Conservation (phyloP, 345 rosid genomes). For the Murraya koenigii region DNA sequence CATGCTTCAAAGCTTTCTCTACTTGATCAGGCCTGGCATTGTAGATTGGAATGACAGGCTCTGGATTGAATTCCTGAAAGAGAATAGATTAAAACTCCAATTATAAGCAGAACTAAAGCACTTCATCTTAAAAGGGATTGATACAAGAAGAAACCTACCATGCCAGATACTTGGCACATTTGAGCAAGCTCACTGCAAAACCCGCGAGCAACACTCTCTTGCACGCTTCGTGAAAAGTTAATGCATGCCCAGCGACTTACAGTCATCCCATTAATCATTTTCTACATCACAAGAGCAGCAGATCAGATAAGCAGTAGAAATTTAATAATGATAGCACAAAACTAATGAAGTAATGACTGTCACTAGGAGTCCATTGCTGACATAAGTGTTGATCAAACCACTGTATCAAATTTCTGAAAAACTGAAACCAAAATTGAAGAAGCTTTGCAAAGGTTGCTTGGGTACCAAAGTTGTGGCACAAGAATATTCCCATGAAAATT, state of each 20-base stretch:
- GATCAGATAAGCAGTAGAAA: constrained; percentile 14
- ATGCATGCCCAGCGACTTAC: constrained; percentile 96
- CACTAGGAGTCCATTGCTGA: not conserved
- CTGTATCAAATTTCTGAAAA: not conserved
- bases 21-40: constrained; percentile 95
- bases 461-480: not conserved
- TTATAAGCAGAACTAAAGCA: not conserved
- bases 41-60: constrained; percentile 88
- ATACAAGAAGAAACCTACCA: constrained; percentile 46
- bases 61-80: constrained; percentile 81
- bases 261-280: constrained; percentile 98
- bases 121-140: not conserved
- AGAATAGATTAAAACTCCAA: not conserved
- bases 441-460: not conserved
- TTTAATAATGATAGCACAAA: not conserved
- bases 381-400: not conserved
- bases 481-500: not conserved
- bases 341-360: not conserved
- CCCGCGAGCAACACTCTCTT: constrained; percentile 88
- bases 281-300: constrained; percentile 37
- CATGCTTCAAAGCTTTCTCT: constrained; percentile 94
- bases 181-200: constrained; percentile 93
- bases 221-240: constrained; percentile 92
- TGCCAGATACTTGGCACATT: constrained; percentile 99
- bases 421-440: not conserved